Evolutionary conservation across 2,329 filamentous ascomycete genomes (phyloP), one percentile per base, ranked within the genome.

Genomic region (Penicillium sp.): DNA sequence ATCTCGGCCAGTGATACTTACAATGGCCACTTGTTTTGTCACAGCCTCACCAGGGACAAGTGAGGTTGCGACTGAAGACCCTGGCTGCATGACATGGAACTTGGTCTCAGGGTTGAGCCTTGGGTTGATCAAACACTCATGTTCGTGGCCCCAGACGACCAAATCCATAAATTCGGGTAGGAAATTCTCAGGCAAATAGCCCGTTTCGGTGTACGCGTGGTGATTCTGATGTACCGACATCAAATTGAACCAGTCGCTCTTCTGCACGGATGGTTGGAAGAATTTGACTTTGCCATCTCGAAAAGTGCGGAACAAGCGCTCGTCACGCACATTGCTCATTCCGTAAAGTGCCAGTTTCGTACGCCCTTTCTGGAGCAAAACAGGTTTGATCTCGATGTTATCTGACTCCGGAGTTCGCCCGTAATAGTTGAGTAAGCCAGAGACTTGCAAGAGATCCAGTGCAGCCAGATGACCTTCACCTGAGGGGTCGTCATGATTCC

Each of bases 401-500:
- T 99, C 95, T 1, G 91, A 90, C 75, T 98, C 91, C 0, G 92
- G 90, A 1, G 92, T 91, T 40, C 93, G 89, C 2, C 95, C 95
- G 73, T 95, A 99, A 79, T 98, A 99, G 75, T 99, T 99, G 68
- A 99, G 82, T 14, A 99, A 79, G 0, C 95, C 95, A 0, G 93
- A 92, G 1, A 95, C 89, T 73, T 98, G 92, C 4, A 99, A 83
- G 16, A 99, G 78, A 73, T 99, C 95, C 11, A 99, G 83, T 0
- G 94, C 93, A 63, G 95, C 96, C 64, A 89, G 89, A 73, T 96
- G 91, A 11, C 93, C 95, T 69, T 97, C 93, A 10, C 95, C 95
- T n/a, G 93, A 96, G 0, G 95, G 95, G 72, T 99, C 95, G 71
- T 99, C 95, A 73, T 99, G 95, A 70, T 99, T 99, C 47, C 95